Evolutionary conservation across 23 red algal genomes (phyloP), one percentile per base, ranked within the genome.

Genomic region (Porphyridium purpureum): DNA sequence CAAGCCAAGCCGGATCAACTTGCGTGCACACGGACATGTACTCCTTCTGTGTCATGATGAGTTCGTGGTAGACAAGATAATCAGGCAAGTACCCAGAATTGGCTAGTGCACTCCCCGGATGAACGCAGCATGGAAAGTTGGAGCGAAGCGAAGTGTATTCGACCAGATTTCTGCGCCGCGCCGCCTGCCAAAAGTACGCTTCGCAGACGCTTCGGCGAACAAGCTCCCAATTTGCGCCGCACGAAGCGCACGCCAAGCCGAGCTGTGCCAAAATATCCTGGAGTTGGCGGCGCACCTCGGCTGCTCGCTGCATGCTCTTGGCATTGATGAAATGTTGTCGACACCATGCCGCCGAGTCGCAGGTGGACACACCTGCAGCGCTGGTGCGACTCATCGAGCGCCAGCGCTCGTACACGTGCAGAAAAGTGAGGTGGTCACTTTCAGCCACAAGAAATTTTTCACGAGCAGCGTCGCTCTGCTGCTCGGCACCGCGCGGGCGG

Each of bases 31-130:
- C 66, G 29, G 68, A 60, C 70, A 98, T 86, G 36, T 66, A 98
- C 54, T 85, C 75, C 35, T 72, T 60, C 30, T 53, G 78, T 2
- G 90, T 98, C 46, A 74, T 61, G 25, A 98, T 69, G 26, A 98
- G 63, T 57, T 98, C 90, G 64, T 98, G 90, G 59, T 76, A 98
- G 21, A 85, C 73, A 7, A 98, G 69, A 59, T 82, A 98, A 25
- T 80, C 72, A 0, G 90, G 72, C 19, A 51, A 57, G 31, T 65
- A 33, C 23, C 66, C 67, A 42, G 64, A 50, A 4, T 72, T 66
- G 31, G 62, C 59, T 50, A 81, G 47, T 8, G 80, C 41, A 28
- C 49, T 56, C 15, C 60, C 72, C 7, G 80, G 66, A 44, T 75
- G 69, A 30, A 75, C 47, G 29, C 69, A 71, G 62, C 69, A 80